A percentile compares a stretch with the other conserved stretches of the same genome.
These are phyloP conservation scores for Talaromyces proteolyticus DNA, from an alignment of 495 filamentous ascomycete species.

Conservation along the genomic window DNA sequence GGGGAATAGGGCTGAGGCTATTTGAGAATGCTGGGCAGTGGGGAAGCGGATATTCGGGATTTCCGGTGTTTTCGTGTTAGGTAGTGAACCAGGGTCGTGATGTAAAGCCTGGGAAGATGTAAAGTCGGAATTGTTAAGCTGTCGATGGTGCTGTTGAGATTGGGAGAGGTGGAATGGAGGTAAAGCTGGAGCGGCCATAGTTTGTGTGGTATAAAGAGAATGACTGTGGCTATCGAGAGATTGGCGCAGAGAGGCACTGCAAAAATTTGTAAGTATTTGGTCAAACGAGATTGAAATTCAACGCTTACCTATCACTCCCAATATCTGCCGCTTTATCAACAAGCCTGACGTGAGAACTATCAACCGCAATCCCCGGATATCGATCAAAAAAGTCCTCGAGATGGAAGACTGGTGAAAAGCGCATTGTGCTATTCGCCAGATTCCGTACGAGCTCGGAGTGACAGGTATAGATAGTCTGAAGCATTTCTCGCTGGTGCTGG, in stretches of 20 bases:
- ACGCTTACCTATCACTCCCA: constrained; percentile 7
- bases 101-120: constrained; percentile 5
- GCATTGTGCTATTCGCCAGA: constrained; percentile 55
- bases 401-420: constrained; percentile 73
- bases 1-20: constrained; percentile 10
- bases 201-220: constrained; percentile 5
- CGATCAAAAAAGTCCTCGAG: constrained; percentile 84
- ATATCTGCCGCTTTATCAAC: constrained; percentile 29
- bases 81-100: constrained; percentile 16
- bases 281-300: neutral
- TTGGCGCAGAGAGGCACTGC: neutral
- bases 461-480: constrained; percentile 65
- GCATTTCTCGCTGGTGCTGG: constrained; percentile 70
- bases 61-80: constrained; percentile 3
- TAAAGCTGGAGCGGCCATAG: neutral
- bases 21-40: constrained; percentile 4
- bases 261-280: neutral
- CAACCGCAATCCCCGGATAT: constrained; percentile 51
- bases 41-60: constrained; percentile 10
- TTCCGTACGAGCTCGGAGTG: constrained; percentile 71
- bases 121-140: constrained; percentile 3
- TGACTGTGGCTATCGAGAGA: constrained; percentile 1
- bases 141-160: neutral
- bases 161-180: neutral
- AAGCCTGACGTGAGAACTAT: constrained; percentile 51